phyloP scores from a whole-genome alignment of 2,329 filamentous ascomycete genomes.

The Colletotrichum lupini region DNA sequence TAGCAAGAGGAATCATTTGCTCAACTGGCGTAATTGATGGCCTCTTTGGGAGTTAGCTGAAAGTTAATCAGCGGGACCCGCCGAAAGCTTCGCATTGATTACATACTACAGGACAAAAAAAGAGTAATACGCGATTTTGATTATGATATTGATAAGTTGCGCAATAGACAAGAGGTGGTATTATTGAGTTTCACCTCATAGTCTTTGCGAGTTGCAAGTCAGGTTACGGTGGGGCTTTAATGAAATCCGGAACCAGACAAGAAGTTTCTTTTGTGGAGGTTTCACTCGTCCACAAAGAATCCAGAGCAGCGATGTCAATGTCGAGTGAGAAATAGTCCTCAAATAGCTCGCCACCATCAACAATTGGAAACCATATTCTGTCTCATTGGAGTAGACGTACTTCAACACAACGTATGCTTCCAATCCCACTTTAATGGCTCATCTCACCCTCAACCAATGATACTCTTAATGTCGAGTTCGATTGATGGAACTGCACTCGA shows the following conservation, averaged over 20 bases:
- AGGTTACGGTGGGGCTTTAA: background rate
- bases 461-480: background rate
- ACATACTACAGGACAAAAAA: background rate
- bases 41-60: background rate
- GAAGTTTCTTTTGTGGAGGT: background rate
- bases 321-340: background rate
- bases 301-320: background rate
- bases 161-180: background rate
- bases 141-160: background rate
- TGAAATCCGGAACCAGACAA: background rate
- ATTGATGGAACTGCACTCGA: conserved; percentile 36
- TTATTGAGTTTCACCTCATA: background rate
- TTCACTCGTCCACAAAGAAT: background rate
- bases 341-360: too few relatives aligned
- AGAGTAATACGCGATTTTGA: background rate
- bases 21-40: background rate
- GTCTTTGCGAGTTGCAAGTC: background rate
- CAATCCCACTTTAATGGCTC: too few relatives aligned
- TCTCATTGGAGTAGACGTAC: too few relatives aligned
- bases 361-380: too few relatives aligned
- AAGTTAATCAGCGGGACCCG: background rate
- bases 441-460: background rate
- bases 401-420: too few relatives aligned
- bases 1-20: background rate
- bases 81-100: background rate